A percentile compares a stretch with the other conserved stretches of the same genome.
Conservation (phyloP, 169 alveolate genomes). For the Cryptosporidium bovis region DNA sequence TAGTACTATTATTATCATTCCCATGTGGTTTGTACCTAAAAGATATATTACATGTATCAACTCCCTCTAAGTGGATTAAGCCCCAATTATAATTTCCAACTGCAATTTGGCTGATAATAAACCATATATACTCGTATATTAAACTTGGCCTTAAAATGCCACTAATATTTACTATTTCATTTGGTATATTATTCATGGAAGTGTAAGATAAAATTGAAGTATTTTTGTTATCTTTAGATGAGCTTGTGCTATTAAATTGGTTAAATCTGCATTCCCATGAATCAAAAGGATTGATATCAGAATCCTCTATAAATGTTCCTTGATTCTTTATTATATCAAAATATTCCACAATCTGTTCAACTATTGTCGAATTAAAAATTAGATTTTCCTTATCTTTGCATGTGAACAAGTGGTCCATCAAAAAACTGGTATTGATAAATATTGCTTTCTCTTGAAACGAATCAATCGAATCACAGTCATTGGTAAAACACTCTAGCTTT, state of each 20-base stretch:
- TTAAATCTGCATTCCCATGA: constrained; percentile 41
- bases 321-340: constrained; percentile 41
- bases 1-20: constrained; percentile 8
- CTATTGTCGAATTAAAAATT: neutral
- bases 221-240: neutral
- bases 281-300: constrained; percentile 1
- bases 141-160: constrained; percentile 34
- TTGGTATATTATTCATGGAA: constrained; percentile 22
- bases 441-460: neutral
- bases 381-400: too few species aligned
- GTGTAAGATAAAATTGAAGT: neutral
- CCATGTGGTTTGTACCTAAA: constrained; percentile 46
- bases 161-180: constrained; percentile 1
- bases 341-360: constrained; percentile 50
- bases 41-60: constrained; percentile 17
- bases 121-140: constrained; percentile 35
- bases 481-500: neutral
- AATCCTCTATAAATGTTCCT: neutral
- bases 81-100: constrained; percentile 39
- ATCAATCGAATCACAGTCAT: neutral
- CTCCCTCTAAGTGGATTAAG: constrained; percentile 39
- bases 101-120: constrained; percentile 27
- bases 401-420: neutral
- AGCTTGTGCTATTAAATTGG: neutral
- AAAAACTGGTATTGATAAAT: constrained; percentile 8